Percentiles rank a stretch among this genome's conserved stretches.
These are phyloP conservation scores for Jaenimonas drosophilae DNA, from an alignment of 208 protist genomes.

Conservation along the genomic window DNA sequence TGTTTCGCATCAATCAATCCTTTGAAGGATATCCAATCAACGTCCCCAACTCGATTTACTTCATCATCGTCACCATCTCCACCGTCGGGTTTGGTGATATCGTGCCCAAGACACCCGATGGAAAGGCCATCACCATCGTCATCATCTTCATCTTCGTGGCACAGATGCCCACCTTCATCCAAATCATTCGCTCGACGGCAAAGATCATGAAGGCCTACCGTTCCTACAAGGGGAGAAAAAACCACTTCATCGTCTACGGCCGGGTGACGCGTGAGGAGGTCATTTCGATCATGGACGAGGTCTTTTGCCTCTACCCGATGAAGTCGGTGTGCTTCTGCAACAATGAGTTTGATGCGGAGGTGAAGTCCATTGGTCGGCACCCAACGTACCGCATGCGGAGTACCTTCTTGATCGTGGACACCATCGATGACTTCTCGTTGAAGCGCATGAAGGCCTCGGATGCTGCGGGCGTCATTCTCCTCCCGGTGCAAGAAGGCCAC, in stretches of 20 bases:
- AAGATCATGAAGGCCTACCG: slow-evolving; percentile 56
- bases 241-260: slow-evolving; percentile 84
- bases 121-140: slow-evolving; percentile 52
- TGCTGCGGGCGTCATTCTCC: slow-evolving; percentile 60
- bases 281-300: slow-evolving; percentile 76
- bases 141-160: slow-evolving; percentile 79
- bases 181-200: slow-evolving; percentile 38
- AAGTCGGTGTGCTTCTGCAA: slow-evolving; percentile 85
- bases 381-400: slow-evolving; percentile 71
- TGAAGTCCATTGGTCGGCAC: slow-evolving; percentile 57
- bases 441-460: slow-evolving; percentile 52
- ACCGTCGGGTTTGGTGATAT: slow-evolving; percentile 84
- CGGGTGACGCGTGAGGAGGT: slow-evolving; percentile 51
- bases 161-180: slow-evolving; percentile 80
- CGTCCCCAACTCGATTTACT: slow-evolving; percentile 60
- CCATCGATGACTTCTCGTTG: slow-evolving; percentile 44
- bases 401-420: slow-evolving; percentile 55
- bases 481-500: slow-evolving; percentile 57
- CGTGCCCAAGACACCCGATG: slow-evolving; percentile 38
- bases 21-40: slow-evolving; percentile 55
- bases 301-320: slow-evolving; percentile 74
- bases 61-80: slow-evolving; percentile 64
- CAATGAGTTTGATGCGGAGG: slow-evolving; percentile 46
- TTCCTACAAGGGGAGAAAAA: slow-evolving; percentile 44
- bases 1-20: slow-evolving; percentile 67